Base-by-base conservation (phyloP, 257 asterid genomes). In the Knoxia roxburghii region DNA sequence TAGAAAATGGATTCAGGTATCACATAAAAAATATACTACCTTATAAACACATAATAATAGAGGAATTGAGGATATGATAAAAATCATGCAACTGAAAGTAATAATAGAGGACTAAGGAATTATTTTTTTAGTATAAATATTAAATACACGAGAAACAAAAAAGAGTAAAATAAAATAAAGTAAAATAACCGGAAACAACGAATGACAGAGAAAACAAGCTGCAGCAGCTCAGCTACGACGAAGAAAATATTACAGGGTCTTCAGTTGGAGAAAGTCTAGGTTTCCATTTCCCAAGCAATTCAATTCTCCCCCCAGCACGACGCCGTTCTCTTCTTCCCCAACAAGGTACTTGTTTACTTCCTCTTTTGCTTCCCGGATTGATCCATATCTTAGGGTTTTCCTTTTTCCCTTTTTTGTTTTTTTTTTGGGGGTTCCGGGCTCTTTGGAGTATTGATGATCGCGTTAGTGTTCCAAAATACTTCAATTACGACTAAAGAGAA, bases 271-370 rank as follows among this genome's bases (percentile, higher is more conserved):
- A 21, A 30, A 49, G 60, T 14, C 30, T 60, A 60, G 65, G 48
- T 60, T 37, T 60, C 50, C 65, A 60, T 60, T 66, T 51, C 51
- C 61, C 62, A 17, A 13, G 46, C 64, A 59, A 59, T 18, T 33
- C n/a, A n/a, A n/a, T n/a, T n/a, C n/a, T n/a, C 70, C 60, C 18
- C 57, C 12, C 70, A 10, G 11, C 37, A 51, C 71, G 62, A 37
- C 71, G 62, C 35, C 46, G 61, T 41, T 55, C 57, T 65, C 59
- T 65, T 51, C 61, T 64, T 9, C 56, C 57, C 61, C 51, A 18
- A 37, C 30, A 33, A 33, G 61, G 51, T 35, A 52, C 18, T 37
- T n/a, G 0, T 10, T 65, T 27, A 55, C 70, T 18, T 51, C n/a
- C 41, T 35, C 61, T 51, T 33, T 8, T 39, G 7, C 18, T 33